These are phyloP conservation scores for Sarcodon aspratus DNA, from an alignment of 768 basidiomycete genomes.

Conservation along the genomic window DNA sequence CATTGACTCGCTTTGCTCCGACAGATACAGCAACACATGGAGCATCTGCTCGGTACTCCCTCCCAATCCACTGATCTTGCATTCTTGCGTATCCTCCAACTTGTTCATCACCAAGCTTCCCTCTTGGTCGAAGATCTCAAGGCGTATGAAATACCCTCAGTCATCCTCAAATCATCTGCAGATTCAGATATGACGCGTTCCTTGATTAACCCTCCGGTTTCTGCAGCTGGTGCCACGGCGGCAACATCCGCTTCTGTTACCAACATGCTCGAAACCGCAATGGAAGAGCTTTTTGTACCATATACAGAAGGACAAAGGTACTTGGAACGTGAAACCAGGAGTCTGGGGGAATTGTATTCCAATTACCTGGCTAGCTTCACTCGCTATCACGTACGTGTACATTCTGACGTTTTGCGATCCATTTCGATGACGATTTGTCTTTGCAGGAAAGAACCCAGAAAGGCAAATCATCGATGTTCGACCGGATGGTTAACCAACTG, in stretches of 20 bases:
- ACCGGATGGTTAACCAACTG: constrained; percentile 86
- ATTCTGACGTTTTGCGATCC: background rate
- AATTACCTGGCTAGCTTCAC: constrained; percentile 64
- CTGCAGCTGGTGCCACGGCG: constrained; percentile 30
- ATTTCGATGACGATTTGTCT: constrained; percentile 2
- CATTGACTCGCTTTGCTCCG: background rate
- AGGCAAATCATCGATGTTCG: constrained; percentile 71
- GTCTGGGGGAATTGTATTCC: constrained; percentile 69
- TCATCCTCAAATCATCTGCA: constrained; percentile 49
- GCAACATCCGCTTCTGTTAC: constrained; percentile 51
- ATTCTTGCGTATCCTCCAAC: constrained; percentile 82
- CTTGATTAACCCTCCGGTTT: constrained; percentile 25
- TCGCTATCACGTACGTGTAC: constrained; percentile 70
- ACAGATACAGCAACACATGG: constrained; percentile 96
- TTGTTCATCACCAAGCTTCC: constrained; percentile 74
- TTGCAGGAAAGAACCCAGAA: constrained; percentile 47
- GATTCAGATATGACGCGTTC: constrained; percentile 55
- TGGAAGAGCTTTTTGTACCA: constrained; percentile 93
- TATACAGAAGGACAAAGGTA: constrained; percentile 90
- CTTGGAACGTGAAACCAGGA: constrained; percentile 84
- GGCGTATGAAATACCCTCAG: constrained; percentile 71
- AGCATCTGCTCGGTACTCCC: constrained; percentile 72
- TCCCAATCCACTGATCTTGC: constrained; percentile 75
- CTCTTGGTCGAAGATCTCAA: constrained; percentile 85
- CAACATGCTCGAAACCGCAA: constrained; percentile 86